These are phyloP conservation scores for Hura crepitans DNA, from an alignment of 441 rosid genomes.

Conservation along the genomic window DNA sequence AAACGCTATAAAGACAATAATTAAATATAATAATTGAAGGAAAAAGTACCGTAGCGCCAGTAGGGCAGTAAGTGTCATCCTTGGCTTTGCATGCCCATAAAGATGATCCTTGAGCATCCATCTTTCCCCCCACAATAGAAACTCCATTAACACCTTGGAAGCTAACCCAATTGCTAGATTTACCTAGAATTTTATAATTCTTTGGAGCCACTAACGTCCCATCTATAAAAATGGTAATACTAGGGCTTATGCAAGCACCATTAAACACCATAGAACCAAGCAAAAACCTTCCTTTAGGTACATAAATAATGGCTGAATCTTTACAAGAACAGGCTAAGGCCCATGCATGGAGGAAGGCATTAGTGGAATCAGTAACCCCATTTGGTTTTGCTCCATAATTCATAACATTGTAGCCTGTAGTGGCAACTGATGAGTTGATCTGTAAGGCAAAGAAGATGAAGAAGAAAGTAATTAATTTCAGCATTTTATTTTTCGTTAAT, in stretches of 20 bases:
- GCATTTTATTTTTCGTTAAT: neutral
- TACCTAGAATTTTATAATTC: constrained; percentile 29
- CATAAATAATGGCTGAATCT: constrained; percentile 21
- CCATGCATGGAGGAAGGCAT: constrained; percentile 36
- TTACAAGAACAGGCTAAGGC: constrained; percentile 28
- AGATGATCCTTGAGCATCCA: constrained; percentile 46
- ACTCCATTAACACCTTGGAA: constrained; percentile 35
- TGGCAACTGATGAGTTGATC: constrained; percentile 15
- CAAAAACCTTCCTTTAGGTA: constrained; percentile 37
- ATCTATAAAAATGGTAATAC: constrained; percentile 28
- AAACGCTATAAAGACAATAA: too few relatives aligned
- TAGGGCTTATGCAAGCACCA: constrained; percentile 20
- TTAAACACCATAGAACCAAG: constrained; percentile 30
- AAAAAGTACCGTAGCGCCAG: constrained; percentile 44
- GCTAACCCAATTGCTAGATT: constrained; percentile 31
- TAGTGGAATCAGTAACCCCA: constrained; percentile 31
- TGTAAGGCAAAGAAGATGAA: neutral
- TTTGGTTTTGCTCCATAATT: constrained; percentile 38
- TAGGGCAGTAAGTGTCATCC: constrained; percentile 35
- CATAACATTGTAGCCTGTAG: constrained; percentile 25
- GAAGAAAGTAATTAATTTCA: neutral
- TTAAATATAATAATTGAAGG: too few relatives aligned
- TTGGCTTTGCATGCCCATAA: constrained; percentile 48
- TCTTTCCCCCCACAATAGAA: constrained; percentile 40
- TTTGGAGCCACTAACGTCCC: constrained; percentile 38